These are phyloP conservation scores for Arctium lappa DNA, from an alignment of 129 eudicot species.

Conservation along the genomic window DNA sequence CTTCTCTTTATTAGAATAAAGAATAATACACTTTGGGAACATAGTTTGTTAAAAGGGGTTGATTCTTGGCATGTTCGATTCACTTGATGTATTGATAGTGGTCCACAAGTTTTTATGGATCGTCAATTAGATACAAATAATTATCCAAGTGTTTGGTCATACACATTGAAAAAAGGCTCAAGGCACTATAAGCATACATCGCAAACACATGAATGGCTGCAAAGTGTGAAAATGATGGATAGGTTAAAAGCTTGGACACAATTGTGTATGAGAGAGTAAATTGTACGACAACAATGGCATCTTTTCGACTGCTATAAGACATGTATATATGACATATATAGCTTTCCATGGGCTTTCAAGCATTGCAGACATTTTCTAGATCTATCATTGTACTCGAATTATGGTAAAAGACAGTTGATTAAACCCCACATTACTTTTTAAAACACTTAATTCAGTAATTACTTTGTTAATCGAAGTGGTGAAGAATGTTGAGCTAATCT, in stretches of 20 bases:
- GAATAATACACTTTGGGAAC: not conserved
- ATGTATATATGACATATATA: not conserved
- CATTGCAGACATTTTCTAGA: not conserved
- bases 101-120: not conserved
- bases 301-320: not conserved
- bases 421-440: not conserved
- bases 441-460: not conserved
- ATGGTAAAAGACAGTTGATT: not conserved
- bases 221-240: not conserved
- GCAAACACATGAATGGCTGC: not conserved
- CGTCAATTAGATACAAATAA: not conserved
- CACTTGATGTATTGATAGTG: not conserved
- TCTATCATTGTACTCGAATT: not conserved
- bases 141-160: not conserved
- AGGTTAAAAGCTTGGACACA: not conserved
- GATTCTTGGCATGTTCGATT: not conserved
- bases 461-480: not conserved
- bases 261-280: not conserved
- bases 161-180: not conserved
- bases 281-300: not conserved
- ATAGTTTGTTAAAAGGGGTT: not conserved
- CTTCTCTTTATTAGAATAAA: not conserved
- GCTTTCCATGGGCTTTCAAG: not conserved
- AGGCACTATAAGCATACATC: not conserved
- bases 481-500: not conserved